Percentiles rank a stretch among this genome's conserved stretches.
Evolutionary conservation across 768 basidiomycete genomes (phyloP).

Genomic region (Cyathus striatus): DNA sequence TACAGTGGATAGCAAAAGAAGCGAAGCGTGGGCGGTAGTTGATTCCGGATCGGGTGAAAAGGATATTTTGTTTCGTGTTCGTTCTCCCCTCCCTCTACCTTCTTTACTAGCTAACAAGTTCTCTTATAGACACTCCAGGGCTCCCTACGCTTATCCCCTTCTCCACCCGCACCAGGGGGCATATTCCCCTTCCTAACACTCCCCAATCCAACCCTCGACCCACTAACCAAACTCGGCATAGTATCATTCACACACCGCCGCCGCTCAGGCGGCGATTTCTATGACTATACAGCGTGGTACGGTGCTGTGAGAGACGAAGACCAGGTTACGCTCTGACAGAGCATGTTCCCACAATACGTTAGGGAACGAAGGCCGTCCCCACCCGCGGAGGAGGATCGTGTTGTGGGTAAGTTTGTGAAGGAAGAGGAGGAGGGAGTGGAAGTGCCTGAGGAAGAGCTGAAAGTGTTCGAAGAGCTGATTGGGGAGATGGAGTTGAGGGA

Average conservation of each 20-base stretch:
- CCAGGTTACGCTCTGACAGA: constrained; percentile 67
- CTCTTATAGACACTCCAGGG: constrained; percentile 57
- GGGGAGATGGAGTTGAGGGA: constrained; percentile 49
- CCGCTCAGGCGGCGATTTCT: constrained; percentile 64
- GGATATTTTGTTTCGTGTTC: constrained; percentile 59
- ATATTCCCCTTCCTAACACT: constrained; percentile 71
- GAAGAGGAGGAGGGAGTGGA: not conserved
- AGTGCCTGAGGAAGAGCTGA: not conserved
- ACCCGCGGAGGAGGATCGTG: constrained; percentile 15
- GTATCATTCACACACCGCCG: constrained; percentile 69
- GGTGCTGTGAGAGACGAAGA: constrained; percentile 86
- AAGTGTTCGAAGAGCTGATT: constrained; percentile 48
- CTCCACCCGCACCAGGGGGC: constrained; percentile 55
- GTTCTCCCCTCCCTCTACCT: constrained; percentile 5
- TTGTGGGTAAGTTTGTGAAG: not conserved
- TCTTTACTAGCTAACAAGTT: not conserved
- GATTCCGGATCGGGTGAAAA: constrained; percentile 63
- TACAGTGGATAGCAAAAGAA: constrained; percentile 56
- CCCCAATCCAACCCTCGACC: constrained; percentile 29
- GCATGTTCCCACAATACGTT: constrained; percentile 55
- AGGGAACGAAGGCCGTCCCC: constrained; percentile 9
- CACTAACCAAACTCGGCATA: constrained; percentile 43
- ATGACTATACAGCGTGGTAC: constrained; percentile 91
- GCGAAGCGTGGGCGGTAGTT: constrained; percentile 74
- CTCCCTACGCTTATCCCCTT: constrained; percentile 63